Evolutionary conservation across 495 filamentous ascomycete species (phyloP), one percentile per base, ranked within the genome.

Genomic region (Xylaria nigripes): DNA sequence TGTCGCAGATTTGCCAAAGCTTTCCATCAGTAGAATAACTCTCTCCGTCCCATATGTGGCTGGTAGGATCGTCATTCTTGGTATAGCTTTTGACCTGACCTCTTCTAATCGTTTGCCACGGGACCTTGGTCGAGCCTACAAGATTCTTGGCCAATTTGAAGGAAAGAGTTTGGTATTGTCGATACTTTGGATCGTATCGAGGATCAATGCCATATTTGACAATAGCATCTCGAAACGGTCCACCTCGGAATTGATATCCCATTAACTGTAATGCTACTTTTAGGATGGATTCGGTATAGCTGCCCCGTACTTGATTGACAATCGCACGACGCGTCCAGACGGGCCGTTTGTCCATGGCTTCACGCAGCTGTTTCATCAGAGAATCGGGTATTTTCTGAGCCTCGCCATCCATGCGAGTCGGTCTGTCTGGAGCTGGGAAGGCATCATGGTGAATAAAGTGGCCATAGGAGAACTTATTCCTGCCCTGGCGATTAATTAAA

Each of bases 1-100:
- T 85, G 66, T 98, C 93, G 70, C 91, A 94, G 27, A 91, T 76
- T 74, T 96, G 93, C 85, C 89, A 98, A 53, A 90, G 82, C 44
- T 90, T 87, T 1, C 90, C 90, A 62, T 93, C 89, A 5, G 74
- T 71, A 9, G 77, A 76, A 24, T 90, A 72, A 0, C 64, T 70
- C 40, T 80, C 67, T 34, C 93, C 92, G 44, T 92, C 86, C 68
- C 96, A 98, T 16, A 92, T 66, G 69, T 96, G 93, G 34, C 74
- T 81, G 47, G 73, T 68, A 29, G 68, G 67, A 24, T 68, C 59
- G 15, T 60, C 65, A n/a, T 53, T 54, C 5, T 50, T 50, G 22
- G 45, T 19, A 12, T 63, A 56, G 47, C 67, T 70, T 40, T 54
- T 67, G 2, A 60, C 52, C 23, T 63, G 62, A 22, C 51, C 55